Evolutionary conservation across 208 protist species (phyloP), one percentile per base, ranked within the genome.

Genomic region (Herpetomonas tarakana): DNA sequence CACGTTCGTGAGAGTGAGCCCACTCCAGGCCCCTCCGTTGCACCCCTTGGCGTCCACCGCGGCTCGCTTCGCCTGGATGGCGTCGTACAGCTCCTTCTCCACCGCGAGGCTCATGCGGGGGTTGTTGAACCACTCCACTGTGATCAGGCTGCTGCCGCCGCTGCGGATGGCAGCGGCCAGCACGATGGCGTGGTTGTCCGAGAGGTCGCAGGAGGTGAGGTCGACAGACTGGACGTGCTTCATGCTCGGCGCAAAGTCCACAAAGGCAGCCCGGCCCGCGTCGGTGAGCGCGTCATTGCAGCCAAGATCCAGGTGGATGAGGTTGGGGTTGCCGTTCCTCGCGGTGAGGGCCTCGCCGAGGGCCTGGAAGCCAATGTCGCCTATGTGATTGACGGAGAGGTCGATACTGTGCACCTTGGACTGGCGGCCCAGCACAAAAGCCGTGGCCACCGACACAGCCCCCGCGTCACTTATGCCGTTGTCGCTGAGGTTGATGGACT

Each of bases 101-200:
- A 78, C 76, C 27, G 28, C 66, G 14, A 78, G 64, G 49, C 60
- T 52, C 38, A 94, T 88, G 38, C 68, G 75, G 2, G 88, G 88
- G 60, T 94, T 94, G 70, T 95, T 92, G 73, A 78, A 92, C 85
- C 83, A 90, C 70, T 91, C 88, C 11, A 95, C 62, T 16, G 39
- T 52, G 3, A 44, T 67, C 22, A 94, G 71, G 35, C 83, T 88
- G 18, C 73, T 83, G 26, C 30, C 57, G 21, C 64, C 52, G 38
- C 50, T 73, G 11, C 52, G 39, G 25, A 95, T 75, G 0, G 88
- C 88, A 41, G 25, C 58, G 22, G 69, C 52, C 18, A 92, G 61
- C 3, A 30, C 62, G 41, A 52, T 62, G n/a, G 70, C 83, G 54
- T 92, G 77, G n/a, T 82, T 75, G 46, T 91, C 81, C 11, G 71